These are phyloP conservation scores for Geranium incanum DNA, from an alignment of 441 rosid species.

Conservation along the genomic window DNA sequence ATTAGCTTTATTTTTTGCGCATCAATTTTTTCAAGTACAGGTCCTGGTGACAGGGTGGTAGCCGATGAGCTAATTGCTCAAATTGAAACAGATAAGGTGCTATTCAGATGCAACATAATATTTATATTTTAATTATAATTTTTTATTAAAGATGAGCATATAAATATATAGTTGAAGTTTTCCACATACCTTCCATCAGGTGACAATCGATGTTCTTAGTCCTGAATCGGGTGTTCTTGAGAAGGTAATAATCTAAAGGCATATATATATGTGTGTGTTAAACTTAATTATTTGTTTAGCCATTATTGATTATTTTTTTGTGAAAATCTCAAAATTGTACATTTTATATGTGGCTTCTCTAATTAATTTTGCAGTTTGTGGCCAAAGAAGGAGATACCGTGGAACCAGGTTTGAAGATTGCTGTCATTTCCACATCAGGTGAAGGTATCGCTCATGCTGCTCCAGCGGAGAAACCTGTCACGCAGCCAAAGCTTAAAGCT, in stretches of 20 bases:
- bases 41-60: conserved; percentile 85
- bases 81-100: conserved; percentile 92
- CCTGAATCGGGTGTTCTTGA: conserved; percentile 83
- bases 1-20: conserved; percentile 18
- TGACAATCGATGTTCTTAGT: conserved; percentile 86
- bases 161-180: neutral
- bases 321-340: conserved; percentile 4
- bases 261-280: conserved; percentile 9
- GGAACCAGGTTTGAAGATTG: conserved; percentile 76
- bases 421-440: conserved; percentile 77
- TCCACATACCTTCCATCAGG: conserved; percentile 38
- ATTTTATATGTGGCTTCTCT: conserved; percentile 13
- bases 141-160: no score
- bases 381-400: conserved; percentile 97
- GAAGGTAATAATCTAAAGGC: conserved; percentile 43
- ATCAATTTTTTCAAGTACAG: conserved; percentile 35
- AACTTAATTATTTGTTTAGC: conserved; percentile 3
- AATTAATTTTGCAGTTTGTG: conserved; percentile 36
- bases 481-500: conserved; percentile 47
- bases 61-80: conserved; percentile 92
- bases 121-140: neutral
- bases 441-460: conserved; percentile 72
- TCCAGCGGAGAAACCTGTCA: conserved; percentile 44
- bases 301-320: neutral
- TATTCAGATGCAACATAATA: conserved; percentile 1